Base-by-base conservation (phyloP, 257 asterid species). In the Striga asiatica region DNA sequence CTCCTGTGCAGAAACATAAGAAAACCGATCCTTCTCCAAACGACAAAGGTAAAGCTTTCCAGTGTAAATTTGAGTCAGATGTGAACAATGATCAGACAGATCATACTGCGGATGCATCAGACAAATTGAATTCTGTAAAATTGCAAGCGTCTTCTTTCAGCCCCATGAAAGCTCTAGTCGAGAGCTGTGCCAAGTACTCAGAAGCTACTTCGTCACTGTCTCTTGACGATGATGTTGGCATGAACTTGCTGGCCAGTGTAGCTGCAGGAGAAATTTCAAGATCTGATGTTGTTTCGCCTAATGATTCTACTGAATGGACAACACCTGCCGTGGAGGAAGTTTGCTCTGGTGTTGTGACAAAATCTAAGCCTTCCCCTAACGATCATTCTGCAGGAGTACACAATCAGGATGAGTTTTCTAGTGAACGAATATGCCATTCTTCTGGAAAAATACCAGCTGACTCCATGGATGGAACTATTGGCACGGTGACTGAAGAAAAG, bases 191-290 rank as follows among this genome's bases (percentile, higher is more conserved):
- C 8, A 74, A 77, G 53, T 71, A 74, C 63, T 77, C 88, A 42
- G 81, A 72, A 68, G 70, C 74, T 46, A 58, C 65, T 50, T 47
- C 80, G 41, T 74, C 76, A 16, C 16, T 70, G 66, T 67, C 82
- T 1, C 67, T 53, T 54, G 78, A 70, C 43, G 88, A 80, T 72
- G 78, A 78, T 65, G 64, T 54, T 48, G 84, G 84, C 38, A 79
- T 79, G 81, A 80, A 80, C 73, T 78, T 80, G 27, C 83, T 80
- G 43, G 88, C 88, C 23, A 77, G 84, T 65, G 88, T 80, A 48
- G 88, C 88, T 49, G 65, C 85, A 14, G 77, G 75, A 45, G 82
- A 79, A 62, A 79, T 75, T 71, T 75, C 72, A 11, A 67, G 75
- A 41, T 75, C 81, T 61, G 79, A 71, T 27, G 35, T 68, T 54